Conservation (phyloP, 192 early-diverging fungal genomes). For the Oehlia diaphana region DNA sequence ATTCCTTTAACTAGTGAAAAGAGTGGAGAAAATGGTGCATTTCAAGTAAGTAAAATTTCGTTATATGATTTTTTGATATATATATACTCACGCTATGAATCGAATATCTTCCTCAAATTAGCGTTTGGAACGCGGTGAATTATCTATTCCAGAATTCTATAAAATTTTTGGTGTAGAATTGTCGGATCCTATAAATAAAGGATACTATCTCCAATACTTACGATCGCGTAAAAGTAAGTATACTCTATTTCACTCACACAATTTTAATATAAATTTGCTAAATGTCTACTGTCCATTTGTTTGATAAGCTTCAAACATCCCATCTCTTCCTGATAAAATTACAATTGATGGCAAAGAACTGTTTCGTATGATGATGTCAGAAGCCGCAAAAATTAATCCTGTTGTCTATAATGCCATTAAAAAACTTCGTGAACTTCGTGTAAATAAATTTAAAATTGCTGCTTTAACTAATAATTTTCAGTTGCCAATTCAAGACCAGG, state of each 20-base stretch:
- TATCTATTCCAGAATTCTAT: conserved; percentile 58
- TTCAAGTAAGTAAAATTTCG: conserved; percentile 37
- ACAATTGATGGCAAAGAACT: conserved; percentile 59
- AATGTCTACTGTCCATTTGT: not conserved
- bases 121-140: conserved; percentile 59
- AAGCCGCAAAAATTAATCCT: conserved; percentile 46
- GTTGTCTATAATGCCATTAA: conserved; percentile 52
- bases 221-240: conserved; percentile 32
- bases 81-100: too few species aligned
- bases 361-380: conserved; percentile 65
- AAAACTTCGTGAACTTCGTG: conserved; percentile 32
- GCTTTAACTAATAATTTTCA: conserved; percentile 87
- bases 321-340: conserved; percentile 30
- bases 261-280: not conserved
- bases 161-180: conserved; percentile 57
- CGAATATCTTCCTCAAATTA: not conserved
- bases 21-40: conserved; percentile 46
- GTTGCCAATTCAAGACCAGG: conserved; percentile 39
- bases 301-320: conserved; percentile 14
- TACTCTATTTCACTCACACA: not conserved
- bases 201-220: conserved; percentile 50
- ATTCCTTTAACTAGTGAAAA: not conserved
- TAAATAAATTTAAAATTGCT: conserved; percentile 57
- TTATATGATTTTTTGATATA: not conserved
- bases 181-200: conserved; percentile 50